Evolutionary conservation across 306 rosid genomes (phyloP), one percentile per base, ranked within the genome.

Genomic region (Gillenia trifoliata): DNA sequence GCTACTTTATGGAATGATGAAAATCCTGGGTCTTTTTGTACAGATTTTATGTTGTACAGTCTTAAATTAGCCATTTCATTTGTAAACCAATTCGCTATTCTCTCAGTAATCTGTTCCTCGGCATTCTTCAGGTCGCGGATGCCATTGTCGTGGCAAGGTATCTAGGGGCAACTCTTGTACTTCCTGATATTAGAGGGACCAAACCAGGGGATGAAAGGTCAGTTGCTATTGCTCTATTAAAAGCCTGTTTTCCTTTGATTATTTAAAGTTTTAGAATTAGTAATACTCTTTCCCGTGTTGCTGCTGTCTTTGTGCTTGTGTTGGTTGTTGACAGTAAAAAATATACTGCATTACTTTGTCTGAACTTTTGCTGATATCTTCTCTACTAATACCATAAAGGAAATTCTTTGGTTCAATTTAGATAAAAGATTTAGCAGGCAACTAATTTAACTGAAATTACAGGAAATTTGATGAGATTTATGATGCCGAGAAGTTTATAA

Each of bases 161-260:
- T 78, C 90, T 94, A 9, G 99, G 99, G 25, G 99, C 99, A 70
- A 90, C 92, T 72, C 96, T 94, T 62, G 98, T 94, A 43, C 77
- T 94, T 70, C 99, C 99, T 63, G 97, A 94, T 70, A 90, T 94
- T 62, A 82, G 99, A 86, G 99, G 99, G 80, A 94, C 88, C 85
- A 88, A 89, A 49, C 92, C 93, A 12, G 99, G 99, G 78, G 99
- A 94, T 68, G 87, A 87, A 86, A 88, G 97, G 99, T 94, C 72
- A 80, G 95, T 83, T 16, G 38, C 73, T 12, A 69, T 56, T 22
- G 5, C 25, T 43, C 38, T 36, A 11, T 25, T 43, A 34, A 40
- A 70, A 60, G 54, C 30, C 57, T 49, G 17, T 45, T 57, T 70
- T 49, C 50, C 62, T 38, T 26, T 29, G 7, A 65, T 28, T 40